Base-by-base conservation (phyloP, 371 early-diverging fungal genomes). In the Mucor circinelloides region DNA sequence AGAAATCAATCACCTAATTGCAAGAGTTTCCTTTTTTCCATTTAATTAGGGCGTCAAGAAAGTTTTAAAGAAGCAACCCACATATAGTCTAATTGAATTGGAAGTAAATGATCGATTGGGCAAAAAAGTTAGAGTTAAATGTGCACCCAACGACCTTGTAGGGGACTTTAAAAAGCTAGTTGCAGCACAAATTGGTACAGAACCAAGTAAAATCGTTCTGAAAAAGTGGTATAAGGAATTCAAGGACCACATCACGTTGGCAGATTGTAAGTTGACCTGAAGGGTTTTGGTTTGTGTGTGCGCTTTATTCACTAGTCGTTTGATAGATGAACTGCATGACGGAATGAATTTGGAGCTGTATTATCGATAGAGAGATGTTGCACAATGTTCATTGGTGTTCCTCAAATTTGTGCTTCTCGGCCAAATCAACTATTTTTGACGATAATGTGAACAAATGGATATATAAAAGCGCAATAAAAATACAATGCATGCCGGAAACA, bases 101-200 rank as follows among this genome's bases (percentile, higher is more conserved):
- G 75, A 89, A 64, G 88, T 89, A 58, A 91, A 93, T 84, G 98
- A 97, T 82, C 90, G 98, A 69, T 84, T 96, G 28, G 98, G 98
- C 23, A 96, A 95, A 78, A 96, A 96, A 71, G 94, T 94, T 50
- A 83, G 95, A 31, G 96, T 97, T 52, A 96, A 96, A 77, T 74
- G 70, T 73, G 92, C 94, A 69, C 91, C 91, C 17, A 89, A 89
- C 56, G 98, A 97, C 77, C 93, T 94, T 0, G 84, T 98, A 23
- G 93, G 93, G 8, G 95, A 95, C 74, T 87, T 98, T 38, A 98
- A 98, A 73, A 92, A 93, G 74, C 75, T 96, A 25, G 91, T 96
- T 54, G 94, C 97, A 10, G 96, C 96, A 7, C 96, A 95, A 77
- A 94, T 93, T 21, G 98, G 98, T 73, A 97, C 98, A 7, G 91